phyloP scores from a whole-genome alignment of 2,329 filamentous ascomycete genomes.

The Pseudonectria foliicola region DNA sequence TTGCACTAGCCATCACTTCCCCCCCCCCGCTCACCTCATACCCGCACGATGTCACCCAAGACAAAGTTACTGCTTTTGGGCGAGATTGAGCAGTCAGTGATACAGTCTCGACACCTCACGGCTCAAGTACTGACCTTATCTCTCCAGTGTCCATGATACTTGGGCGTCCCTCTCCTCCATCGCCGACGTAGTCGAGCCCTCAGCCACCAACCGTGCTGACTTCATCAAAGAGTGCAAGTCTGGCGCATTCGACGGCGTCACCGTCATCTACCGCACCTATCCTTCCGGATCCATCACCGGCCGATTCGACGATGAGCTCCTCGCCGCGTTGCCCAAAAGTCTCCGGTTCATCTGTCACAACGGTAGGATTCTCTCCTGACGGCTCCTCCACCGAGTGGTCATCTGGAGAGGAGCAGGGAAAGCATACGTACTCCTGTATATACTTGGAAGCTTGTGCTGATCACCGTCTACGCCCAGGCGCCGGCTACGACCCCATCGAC shows the following conservation, averaged over 20 bases:
- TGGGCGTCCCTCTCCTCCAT: constrained; percentile 56
- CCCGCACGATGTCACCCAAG: constrained; percentile 19
- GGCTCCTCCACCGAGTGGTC: too few relatives aligned
- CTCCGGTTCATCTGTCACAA: constrained; percentile 55
- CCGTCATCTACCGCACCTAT: constrained; percentile 66
- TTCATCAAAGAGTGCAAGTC: constrained; percentile 63
- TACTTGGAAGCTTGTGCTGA: too few relatives aligned
- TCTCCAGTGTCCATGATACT: constrained; percentile 53
- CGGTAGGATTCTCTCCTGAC: too few relatives aligned
- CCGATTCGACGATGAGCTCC: constrained; percentile 61
- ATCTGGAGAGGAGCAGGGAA: too few relatives aligned
- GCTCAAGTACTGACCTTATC: too few relatives aligned
- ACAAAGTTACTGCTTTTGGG: constrained; percentile 35
- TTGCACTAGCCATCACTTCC: too few relatives aligned
- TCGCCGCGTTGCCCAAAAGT: constrained; percentile 47
- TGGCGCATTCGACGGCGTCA: constrained; percentile 58
- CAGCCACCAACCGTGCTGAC: constrained; percentile 52
- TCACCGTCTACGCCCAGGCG: constrained; percentile 47
- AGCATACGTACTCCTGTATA: too few relatives aligned
- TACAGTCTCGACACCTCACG: neutral
- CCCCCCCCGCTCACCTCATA: neutral
- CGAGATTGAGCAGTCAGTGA: constrained; percentile 31
- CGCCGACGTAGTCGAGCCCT: constrained; percentile 58
- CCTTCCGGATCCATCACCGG: constrained; percentile 58
- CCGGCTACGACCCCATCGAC: constrained; percentile 81